These are phyloP conservation scores for Oryza brachyantha DNA, from an alignment of 176 grass and related monocot species.

Conservation along the genomic window DNA sequence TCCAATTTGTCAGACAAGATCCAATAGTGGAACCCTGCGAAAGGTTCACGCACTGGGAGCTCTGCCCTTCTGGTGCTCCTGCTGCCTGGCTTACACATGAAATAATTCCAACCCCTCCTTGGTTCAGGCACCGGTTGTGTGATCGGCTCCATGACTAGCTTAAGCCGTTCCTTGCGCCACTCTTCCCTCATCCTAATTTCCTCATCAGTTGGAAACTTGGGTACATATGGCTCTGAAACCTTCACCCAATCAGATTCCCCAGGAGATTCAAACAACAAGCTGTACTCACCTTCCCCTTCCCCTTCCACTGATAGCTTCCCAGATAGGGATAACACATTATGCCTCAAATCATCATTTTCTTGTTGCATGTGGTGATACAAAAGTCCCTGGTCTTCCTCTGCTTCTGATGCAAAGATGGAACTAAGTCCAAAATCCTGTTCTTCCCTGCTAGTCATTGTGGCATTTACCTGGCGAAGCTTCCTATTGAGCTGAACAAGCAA, in stretches of 20 bases:
- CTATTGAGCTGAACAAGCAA: neutral
- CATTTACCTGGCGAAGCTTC: neutral
- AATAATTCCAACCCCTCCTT: neutral
- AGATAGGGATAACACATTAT: neutral
- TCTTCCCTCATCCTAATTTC: neutral
- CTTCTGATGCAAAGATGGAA: neutral
- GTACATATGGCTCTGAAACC: neutral
- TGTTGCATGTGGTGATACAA: neutral
- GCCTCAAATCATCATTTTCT: neutral
- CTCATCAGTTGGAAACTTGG: constrained; percentile 7
- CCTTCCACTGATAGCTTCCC: neutral
- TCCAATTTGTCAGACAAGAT: neutral
- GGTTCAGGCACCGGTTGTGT: neutral
- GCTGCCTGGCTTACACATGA: neutral
- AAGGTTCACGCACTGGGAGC: too few species aligned
- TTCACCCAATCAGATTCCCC: neutral
- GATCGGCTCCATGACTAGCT: neutral
- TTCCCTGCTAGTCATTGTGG: neutral
- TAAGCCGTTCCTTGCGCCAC: constrained; percentile 3
- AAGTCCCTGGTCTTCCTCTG: neutral
- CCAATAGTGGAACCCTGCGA: neutral
- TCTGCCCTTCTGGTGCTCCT: too few species aligned
- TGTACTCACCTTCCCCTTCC: neutral
- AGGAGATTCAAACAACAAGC: neutral
- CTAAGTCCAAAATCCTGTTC: neutral